A percentile compares a stretch with the other conserved stretches of the same genome.
Evolutionary conservation across 2,329 filamentous ascomycete species (phyloP).

Genomic region (Paracoccidioides brasiliensis): DNA sequence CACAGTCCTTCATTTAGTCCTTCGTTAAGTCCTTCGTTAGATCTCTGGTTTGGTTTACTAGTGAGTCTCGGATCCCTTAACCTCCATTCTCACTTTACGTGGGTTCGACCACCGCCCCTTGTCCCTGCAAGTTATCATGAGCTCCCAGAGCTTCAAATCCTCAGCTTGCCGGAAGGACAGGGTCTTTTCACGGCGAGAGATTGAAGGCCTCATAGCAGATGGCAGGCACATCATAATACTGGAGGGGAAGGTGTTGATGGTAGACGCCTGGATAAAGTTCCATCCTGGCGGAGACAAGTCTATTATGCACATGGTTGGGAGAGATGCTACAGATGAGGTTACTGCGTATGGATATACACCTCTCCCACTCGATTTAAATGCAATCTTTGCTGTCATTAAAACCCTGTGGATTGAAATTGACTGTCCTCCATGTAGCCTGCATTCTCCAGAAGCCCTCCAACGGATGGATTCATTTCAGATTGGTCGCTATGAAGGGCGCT

Average conservation of each 20-base stretch:
- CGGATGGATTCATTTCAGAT: constrained; percentile 75
- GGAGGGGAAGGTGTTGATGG: constrained; percentile 67
- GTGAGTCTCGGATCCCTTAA: not conserved
- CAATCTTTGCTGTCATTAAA: constrained; percentile 4
- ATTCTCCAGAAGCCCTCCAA: constrained; percentile 62
- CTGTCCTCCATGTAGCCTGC: constrained; percentile 44
- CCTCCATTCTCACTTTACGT: not conserved
- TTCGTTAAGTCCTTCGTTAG: not conserved
- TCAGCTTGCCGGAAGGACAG: constrained; percentile 30
- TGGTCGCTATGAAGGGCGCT: constrained; percentile 64
- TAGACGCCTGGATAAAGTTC: constrained; percentile 76
- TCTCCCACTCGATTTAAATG: constrained; percentile 6
- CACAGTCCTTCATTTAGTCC: not conserved
- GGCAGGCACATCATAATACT: constrained; percentile 70
- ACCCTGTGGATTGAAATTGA: constrained; percentile 6
- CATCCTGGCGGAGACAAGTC: constrained; percentile 88
- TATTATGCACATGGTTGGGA: constrained; percentile 84
- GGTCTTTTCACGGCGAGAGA: constrained; percentile 47
- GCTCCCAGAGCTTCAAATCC: constrained; percentile 2
- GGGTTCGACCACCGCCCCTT: not conserved
- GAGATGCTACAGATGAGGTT: constrained; percentile 89
- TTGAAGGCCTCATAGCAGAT: constrained; percentile 73
- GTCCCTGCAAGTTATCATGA: not conserved
- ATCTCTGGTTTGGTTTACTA: not conserved
- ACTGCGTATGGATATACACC: constrained; percentile 48